Evolutionary conservation across 2,329 filamentous ascomycete species (phyloP).

Genomic region (Sordariomycetes sp.): DNA sequence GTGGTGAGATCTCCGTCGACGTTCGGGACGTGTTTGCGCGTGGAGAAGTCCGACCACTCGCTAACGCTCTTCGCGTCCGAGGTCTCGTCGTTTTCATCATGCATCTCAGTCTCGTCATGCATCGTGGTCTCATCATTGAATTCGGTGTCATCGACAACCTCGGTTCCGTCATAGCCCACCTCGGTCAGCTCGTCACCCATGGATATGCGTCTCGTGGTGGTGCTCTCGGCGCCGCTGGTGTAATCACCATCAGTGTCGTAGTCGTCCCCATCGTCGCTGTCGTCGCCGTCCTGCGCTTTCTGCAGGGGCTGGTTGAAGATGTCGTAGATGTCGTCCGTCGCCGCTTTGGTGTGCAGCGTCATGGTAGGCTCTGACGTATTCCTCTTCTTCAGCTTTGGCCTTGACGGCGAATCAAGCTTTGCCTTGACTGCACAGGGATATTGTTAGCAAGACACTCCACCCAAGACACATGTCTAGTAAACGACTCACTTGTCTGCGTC

Average conservation of each 20-base stretch:
- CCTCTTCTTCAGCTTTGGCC: slow-evolving; percentile 73
- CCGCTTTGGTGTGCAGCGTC: slow-evolving; percentile 90
- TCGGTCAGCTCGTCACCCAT: slow-evolving; percentile 19
- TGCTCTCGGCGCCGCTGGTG: slow-evolving; percentile 77
- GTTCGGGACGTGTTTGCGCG: slow-evolving; percentile 54
- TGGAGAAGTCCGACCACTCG: slow-evolving; percentile 82
- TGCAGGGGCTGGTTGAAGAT: slow-evolving; percentile 75
- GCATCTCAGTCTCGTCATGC: slow-evolving; percentile 30
- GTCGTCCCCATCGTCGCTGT: slow-evolving; percentile 47
- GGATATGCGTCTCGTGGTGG: slow-evolving; percentile 54
- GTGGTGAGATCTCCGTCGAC: slow-evolving; percentile 16
- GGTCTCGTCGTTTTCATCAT: slow-evolving; percentile 29
- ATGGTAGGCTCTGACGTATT: slow-evolving; percentile 70
- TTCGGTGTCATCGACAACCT: neutral
- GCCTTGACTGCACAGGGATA: slow-evolving; percentile 57
- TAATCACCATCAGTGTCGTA: slow-evolving; percentile 66
- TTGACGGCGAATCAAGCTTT: slow-evolving; percentile 79
- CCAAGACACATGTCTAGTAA: neutral
- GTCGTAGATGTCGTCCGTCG: slow-evolving; percentile 94
- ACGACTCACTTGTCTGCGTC: slow-evolving; percentile 72
- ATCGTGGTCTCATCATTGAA: slow-evolving; percentile 21
- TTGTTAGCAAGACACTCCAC: slow-evolving; percentile 13
- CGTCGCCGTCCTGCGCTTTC: slow-evolving; percentile 17
- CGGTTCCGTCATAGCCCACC: neutral
- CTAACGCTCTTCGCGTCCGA: slow-evolving; percentile 52